Evolutionary conservation across 495 filamentous ascomycete genomes (phyloP), one percentile per base, ranked within the genome.

Genomic region (Xylaria curta): DNA sequence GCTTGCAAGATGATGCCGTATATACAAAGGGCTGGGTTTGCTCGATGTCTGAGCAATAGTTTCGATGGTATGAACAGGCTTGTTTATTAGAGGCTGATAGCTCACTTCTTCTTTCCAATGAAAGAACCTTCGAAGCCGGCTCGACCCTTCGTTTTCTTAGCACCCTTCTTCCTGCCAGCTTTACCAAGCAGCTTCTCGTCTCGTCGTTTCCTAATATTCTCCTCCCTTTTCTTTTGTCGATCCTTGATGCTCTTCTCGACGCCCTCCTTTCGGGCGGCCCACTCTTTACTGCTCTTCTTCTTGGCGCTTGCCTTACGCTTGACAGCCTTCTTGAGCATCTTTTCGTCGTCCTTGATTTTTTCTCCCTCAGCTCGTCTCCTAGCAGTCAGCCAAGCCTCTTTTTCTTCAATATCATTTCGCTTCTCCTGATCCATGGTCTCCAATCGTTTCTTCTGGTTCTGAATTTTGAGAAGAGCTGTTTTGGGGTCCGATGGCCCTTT

Each of bases 51-150:
- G 69, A 58, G 53, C 33, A 26, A n/a, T 31, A 26, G 40, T 42
- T 58, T 31, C 21, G 24, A 26, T 38, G 56, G 64, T 72, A 61
- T 62, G 44, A 51, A 72, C 42, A 33, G 65, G 9, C 51, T 68
- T 21, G 53, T 59, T 58, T 38, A 36, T 36, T 21, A 12, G 19
- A 51, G 4, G 51, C 26, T 42, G 28, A 58, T 62, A 8, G 63
- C 58, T 63, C 13, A 42, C 17, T 42, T 78, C 65, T 79, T 75
- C 74, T 81, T 82, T 51, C 83, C 85, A 76, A 92, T 93, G 79
- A 97, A 95, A 73, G 91, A 91, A n/a, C 95, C 96, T 82, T 98
- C 97, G 78, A 97, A 97, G 5, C 96, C 95, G 5, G 95, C 91
- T 72, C 93, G 79, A 36, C 83, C 85, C 81, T 92, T 84, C 68